A percentile compares a stretch with the other conserved stretches of the same genome.
Evolutionary conservation across 1,139 yeast species (phyloP).

Genomic region (Pneumocystis wakefieldiae): DNA sequence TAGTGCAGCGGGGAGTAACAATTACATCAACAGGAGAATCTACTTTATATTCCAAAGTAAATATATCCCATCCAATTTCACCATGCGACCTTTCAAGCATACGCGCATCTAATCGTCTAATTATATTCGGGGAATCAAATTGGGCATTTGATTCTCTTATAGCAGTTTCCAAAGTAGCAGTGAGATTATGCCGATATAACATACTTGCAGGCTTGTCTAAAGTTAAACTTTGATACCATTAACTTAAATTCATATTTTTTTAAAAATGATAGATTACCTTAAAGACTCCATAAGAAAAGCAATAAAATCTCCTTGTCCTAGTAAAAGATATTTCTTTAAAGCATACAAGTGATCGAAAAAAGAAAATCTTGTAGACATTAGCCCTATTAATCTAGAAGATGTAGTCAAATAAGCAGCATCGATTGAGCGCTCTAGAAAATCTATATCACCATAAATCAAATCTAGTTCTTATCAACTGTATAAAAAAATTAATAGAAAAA

Average conservation of each 20-base stretch:
- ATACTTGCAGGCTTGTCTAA: slow-evolving; percentile 48
- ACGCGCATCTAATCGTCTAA: slow-evolving; percentile 65
- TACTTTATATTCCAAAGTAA: slow-evolving; percentile 68
- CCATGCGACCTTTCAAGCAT: slow-evolving; percentile 57
- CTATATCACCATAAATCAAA: slow-evolving; percentile 18
- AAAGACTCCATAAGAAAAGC: slow-evolving; percentile 49
- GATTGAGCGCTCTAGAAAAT: slow-evolving; percentile 32
- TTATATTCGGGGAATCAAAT: slow-evolving; percentile 28
- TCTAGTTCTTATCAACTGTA: neutral
- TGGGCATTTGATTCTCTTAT: slow-evolving; percentile 48
- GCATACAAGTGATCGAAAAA: slow-evolving; percentile 44
- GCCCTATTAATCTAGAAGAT: slow-evolving; percentile 36
- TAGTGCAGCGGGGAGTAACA: slow-evolving; percentile 27
- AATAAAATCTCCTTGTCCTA: slow-evolving; percentile 67
- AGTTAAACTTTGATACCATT: neutral
- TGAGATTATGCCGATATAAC: slow-evolving; percentile 51
- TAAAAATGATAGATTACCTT: slow-evolving; percentile 17
- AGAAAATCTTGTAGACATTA: slow-evolving; percentile 37
- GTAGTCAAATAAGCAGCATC: slow-evolving; percentile 44
- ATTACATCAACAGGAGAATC: slow-evolving; percentile 37
- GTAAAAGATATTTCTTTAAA: slow-evolving; percentile 51
- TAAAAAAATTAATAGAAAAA: neutral
- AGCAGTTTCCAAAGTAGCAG: slow-evolving; percentile 52
- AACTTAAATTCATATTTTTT: neutral
- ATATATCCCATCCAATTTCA: slow-evolving; percentile 67